Evolutionary conservation across 805 yeast species (phyloP), one percentile per base, ranked within the genome.

Genomic region (Candida tammaniensis): DNA sequence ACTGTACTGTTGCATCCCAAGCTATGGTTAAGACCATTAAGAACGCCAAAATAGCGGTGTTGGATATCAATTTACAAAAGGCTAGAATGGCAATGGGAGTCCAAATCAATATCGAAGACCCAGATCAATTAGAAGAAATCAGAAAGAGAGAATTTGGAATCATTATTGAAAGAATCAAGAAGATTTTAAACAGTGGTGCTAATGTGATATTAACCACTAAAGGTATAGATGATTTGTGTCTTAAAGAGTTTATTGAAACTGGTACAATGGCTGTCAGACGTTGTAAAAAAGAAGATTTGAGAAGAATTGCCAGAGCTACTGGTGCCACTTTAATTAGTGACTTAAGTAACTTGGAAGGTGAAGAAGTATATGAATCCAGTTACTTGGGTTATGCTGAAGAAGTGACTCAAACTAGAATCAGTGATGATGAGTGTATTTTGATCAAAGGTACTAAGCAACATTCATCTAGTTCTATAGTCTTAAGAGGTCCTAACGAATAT

Each of bases 51-150:
- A 85, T 88, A 48, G 97, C 97, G 3, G 79, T 87, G 47, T 71
- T 88, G 52, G 97, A 88, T 64, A 76, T 93, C 61, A 91, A 94
- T 63, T 70, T 93, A 55, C 98, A 94, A 59, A 91, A 89, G 60
- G 93, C 96, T 2, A 79, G 89, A 57, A 87, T 93, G 96, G 96
- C 97, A 26, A 80, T 93, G 80, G 99, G 99, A 36, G 98, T 93
- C 34, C 95, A 88, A 61, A 86, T 93, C 61, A 89, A 89, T 57
- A 87, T 93, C 55, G 95, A 86, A 51, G 97, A 93, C 59, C 98
- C 99, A 26, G 96, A 93, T 50, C 96, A 87, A 64, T 75, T 93
- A 49, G 99, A 93, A 68, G 85, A 86, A 50, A 86, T 88, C 48
- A 75, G 96, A 53, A 79, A 85, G 58, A 77, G 95, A 51, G 97